Base-by-base conservation (phyloP, 345 rosid species). In the Geranium brycei region DNA sequence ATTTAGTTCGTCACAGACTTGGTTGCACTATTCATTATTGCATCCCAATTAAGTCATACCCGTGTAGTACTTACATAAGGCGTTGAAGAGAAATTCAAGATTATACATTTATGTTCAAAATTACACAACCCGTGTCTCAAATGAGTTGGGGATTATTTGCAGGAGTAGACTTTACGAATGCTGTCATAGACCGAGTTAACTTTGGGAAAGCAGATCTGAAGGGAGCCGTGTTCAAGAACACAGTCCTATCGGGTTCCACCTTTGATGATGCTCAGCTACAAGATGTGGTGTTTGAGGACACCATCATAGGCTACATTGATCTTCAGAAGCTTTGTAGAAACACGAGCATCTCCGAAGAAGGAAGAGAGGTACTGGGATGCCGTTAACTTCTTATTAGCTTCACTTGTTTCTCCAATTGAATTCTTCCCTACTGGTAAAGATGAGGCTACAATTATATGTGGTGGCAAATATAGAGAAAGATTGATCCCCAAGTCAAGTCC, bases 121-220 rank as follows among this genome's bases (percentile, higher is more conserved):
- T 1, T 23, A 23, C 28, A 23, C 28, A 2, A 23, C 28, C 28
- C 28, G 28, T 23, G 28, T 23, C 28, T 23, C 1, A 23, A 23
- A 23, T 23, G 28, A 23, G 28, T 23, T 23, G 28, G 28, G 51
- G 53, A 59, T 60, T 41, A 3, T 56, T 40, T 78, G 74, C 82
- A 92, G 97, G 96, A 31, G 80, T 75, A 17, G 74, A 93, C 83
- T 93, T 89, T 82, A 75, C 91, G 0, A 85, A 93, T 75, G 96
- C 97, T 38, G 97, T 93, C 51, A 31, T 93, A 15, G 99, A 93
- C 62, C 80, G 97, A 30, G 99, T 93, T 8, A 86, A 85, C 58
- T 90, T 93, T 14, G 77, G 57, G 65, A 89, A 89, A 69, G 89
- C 96, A 0, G 66, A 87, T 78, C 84, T 89, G 23, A 73, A 80